A percentile compares a stretch with the other conserved stretches of the same genome.
Conservation (phyloP, 1,284 basidiomycete genomes). For the Ustilago hordei region DNA sequence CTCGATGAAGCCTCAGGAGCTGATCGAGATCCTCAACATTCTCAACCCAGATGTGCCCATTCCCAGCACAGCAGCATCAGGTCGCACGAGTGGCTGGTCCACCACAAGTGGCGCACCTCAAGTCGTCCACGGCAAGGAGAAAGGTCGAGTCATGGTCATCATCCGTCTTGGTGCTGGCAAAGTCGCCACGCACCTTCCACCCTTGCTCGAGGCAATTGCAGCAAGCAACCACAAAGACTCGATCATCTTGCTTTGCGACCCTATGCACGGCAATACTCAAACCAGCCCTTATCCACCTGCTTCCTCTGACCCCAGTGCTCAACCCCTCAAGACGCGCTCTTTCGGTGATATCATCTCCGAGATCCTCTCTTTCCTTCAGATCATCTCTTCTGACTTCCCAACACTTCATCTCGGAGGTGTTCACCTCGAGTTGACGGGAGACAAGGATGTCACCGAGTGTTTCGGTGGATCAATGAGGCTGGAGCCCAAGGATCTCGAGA, state of each 20-base stretch:
- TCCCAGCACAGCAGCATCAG: slow-evolving; percentile 15
- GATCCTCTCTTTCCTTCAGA: slow-evolving; percentile 82
- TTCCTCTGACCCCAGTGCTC: slow-evolving; percentile 52
- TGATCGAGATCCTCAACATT: slow-evolving; percentile 83
- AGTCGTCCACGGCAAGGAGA: slow-evolving; percentile 72
- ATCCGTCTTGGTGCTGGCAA: slow-evolving; percentile 91
- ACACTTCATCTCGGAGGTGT: slow-evolving; percentile 89
- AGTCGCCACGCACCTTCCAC: slow-evolving; percentile 77
- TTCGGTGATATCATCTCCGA: slow-evolving; percentile 92
- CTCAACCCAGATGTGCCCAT: slow-evolving; percentile 77
- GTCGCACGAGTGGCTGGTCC: slow-evolving; percentile 24
- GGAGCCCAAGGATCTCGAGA: slow-evolving; percentile 72
- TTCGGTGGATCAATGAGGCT: slow-evolving; percentile 75
- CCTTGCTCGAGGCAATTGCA: slow-evolving; percentile 86
- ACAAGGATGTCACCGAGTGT: slow-evolving; percentile 84
- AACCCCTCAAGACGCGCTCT: slow-evolving; percentile 76
- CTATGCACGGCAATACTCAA: slow-evolving; percentile 87
- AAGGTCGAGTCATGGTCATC: slow-evolving; percentile 88
- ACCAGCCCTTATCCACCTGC: slow-evolving; percentile 58
- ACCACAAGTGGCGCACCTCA: slow-evolving; percentile 23
- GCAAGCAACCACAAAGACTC: slow-evolving; percentile 78
- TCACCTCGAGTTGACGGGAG: slow-evolving; percentile 95
- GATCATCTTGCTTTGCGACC: slow-evolving; percentile 94
- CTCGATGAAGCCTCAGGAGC: slow-evolving; percentile 82
- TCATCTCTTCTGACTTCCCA: slow-evolving; percentile 70